These are phyloP conservation scores for Curvularia verruculosa DNA, from an alignment of 2,329 filamentous ascomycete genomes.

Conservation along the genomic window DNA sequence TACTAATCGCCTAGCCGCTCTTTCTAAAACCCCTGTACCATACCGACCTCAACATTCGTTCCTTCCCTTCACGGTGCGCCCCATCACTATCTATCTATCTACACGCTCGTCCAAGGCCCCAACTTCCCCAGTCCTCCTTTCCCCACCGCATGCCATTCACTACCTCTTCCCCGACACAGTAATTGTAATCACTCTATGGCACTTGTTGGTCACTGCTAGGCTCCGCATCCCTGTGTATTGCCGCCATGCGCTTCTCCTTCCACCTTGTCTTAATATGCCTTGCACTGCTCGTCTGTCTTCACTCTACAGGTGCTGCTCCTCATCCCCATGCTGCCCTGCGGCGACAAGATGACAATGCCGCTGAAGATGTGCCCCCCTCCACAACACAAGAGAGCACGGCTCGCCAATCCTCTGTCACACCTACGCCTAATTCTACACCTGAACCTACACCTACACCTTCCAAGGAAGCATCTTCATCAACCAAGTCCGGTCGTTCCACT, in stretches of 20 bases:
- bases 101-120: slow-evolving; percentile 6
- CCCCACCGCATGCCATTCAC: slow-evolving; percentile 6
- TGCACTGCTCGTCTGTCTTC: slow-evolving; percentile 35
- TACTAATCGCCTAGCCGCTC: slow-evolving; percentile 22
- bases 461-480: slow-evolving; percentile 16
- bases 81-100: slow-evolving; percentile 22
- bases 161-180: background rate
- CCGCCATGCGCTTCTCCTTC: slow-evolving; percentile 38
- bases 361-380: slow-evolving; percentile 22
- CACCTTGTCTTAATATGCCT: slow-evolving; percentile 34
- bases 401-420: slow-evolving; percentile 18
- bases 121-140: slow-evolving; percentile 8
- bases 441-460: slow-evolving; percentile 21
- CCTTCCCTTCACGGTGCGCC: slow-evolving; percentile 14
- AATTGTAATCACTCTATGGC: slow-evolving; percentile 38
- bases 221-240: slow-evolving; percentile 9
- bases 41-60: slow-evolving; percentile 20
- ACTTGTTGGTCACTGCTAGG: slow-evolving; percentile 22
- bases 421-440: slow-evolving; percentile 18
- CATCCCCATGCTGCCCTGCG: slow-evolving; percentile 27
- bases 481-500: slow-evolving; percentile 21
- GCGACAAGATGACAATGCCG: slow-evolving; percentile 39
- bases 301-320: slow-evolving; percentile 31
- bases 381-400: slow-evolving; percentile 18
- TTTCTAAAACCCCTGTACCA: slow-evolving; percentile 17